A percentile compares a stretch with the other conserved stretches of the same genome.
These are phyloP conservation scores for Knoxdaviesia capensis DNA, from an alignment of 2,329 filamentous ascomycete genomes.

Conservation along the genomic window DNA sequence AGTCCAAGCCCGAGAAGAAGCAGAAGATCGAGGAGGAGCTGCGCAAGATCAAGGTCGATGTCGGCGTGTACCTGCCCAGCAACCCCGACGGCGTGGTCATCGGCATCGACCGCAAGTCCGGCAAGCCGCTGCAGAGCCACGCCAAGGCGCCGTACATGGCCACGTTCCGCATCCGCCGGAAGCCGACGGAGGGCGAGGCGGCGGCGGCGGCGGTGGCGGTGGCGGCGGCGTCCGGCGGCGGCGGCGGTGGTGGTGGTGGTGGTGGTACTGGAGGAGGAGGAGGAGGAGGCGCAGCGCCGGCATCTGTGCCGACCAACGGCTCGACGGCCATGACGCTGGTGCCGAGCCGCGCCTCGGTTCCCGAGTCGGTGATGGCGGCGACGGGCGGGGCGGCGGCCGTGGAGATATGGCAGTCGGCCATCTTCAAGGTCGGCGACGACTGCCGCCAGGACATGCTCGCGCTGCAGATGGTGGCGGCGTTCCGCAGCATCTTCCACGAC, in stretches of 20 bases:
- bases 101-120: constrained; percentile 93
- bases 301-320: too few relatives aligned
- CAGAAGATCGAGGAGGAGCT: constrained; percentile 98
- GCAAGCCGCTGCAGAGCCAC: constrained; percentile 91
- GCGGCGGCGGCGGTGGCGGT: too few relatives aligned
- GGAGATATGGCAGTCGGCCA: constrained; percentile 97
- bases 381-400: constrained; percentile 20
- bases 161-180: constrained; percentile 72
- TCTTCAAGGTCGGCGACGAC: constrained; percentile 99
- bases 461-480: constrained; percentile 92
- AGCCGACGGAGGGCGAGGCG: constrained; percentile 6
- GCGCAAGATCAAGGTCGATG: constrained; percentile 89
- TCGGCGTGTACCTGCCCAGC: constrained; percentile 90
- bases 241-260: too few relatives aligned
- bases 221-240: too few relatives aligned
- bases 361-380: not conserved
- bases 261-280: not conserved
- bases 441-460: constrained; percentile 93
- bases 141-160: constrained; percentile 99
- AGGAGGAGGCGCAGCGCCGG: constrained; percentile 5
- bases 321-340: not conserved
- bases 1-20: constrained; percentile 89
- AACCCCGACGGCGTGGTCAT: constrained; percentile 96
- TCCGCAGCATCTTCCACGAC: constrained; percentile 88
- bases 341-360: not conserved